Conservation (phyloP, 2,329 filamentous ascomycete species). For the Trichoderma sp. region DNA sequence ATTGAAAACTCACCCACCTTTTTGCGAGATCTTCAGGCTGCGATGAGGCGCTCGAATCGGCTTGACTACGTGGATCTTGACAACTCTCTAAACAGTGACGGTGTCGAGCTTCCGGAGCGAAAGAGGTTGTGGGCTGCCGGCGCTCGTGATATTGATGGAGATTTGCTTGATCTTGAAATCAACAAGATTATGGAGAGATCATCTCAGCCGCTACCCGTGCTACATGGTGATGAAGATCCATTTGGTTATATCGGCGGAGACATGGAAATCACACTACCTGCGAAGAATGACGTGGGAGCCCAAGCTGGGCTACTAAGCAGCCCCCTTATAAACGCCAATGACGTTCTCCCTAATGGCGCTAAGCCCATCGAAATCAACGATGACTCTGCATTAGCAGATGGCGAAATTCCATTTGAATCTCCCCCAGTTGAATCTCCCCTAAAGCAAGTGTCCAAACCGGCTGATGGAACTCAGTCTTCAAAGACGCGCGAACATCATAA, state of each 20-base stretch:
- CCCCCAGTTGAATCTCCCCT: slow-evolving; percentile 19
- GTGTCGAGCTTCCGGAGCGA: slow-evolving; percentile 39
- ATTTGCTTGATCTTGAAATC: slow-evolving; percentile 65
- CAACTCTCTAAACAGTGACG: slow-evolving; percentile 46
- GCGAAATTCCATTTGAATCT: slow-evolving; percentile 32
- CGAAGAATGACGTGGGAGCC: not conserved
- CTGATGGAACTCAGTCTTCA: not conserved
- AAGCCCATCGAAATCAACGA: slow-evolving; percentile 24
- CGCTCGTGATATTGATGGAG: slow-evolving; percentile 67
- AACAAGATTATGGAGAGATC: slow-evolving; percentile 59
- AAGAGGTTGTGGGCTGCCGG: slow-evolving; percentile 70
- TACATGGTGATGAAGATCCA: slow-evolving; percentile 40
- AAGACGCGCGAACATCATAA: not conserved
- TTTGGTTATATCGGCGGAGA: slow-evolving; percentile 44
- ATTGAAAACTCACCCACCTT: slow-evolving; percentile 71
- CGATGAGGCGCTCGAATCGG: slow-evolving; percentile 62
- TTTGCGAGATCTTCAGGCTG: slow-evolving; percentile 64
- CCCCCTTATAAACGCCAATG: slow-evolving; percentile 35
- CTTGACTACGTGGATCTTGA: slow-evolving; percentile 46
- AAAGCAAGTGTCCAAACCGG: not conserved
- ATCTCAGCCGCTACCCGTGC: slow-evolving; percentile 35
- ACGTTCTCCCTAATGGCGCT: slow-evolving; percentile 31
- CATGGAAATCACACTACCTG: not conserved
- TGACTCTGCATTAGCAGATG: slow-evolving; percentile 32
- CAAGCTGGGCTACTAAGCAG: slow-evolving; percentile 26